phyloP scores from a whole-genome alignment of 2,329 filamentous ascomycete genomes.

The Hirsutella minnesotensis region DNA sequence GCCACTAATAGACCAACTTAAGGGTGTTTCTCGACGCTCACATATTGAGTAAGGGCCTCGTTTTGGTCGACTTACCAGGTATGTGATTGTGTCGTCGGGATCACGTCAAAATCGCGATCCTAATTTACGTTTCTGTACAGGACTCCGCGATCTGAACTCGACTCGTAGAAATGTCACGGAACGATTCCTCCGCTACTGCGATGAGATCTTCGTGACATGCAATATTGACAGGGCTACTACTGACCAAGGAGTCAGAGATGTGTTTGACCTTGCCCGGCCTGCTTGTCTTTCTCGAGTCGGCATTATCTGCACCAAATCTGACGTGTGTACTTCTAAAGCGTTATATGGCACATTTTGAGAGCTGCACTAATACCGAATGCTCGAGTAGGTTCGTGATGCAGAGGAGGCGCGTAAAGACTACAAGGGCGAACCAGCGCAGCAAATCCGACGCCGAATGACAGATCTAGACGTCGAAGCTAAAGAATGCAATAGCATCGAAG shows the following conservation, averaged over 20 bases:
- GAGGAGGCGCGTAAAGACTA: slow-evolving; percentile 21
- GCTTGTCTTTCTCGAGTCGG: slow-evolving; percentile 26
- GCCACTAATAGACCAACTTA: too few species aligned
- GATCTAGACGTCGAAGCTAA: slow-evolving; percentile 2
- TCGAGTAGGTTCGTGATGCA: slow-evolving; percentile 10
- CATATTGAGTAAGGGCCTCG: slow-evolving; percentile 33
- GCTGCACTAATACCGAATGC: not conserved
- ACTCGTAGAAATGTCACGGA: slow-evolving; percentile 31
- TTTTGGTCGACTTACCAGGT: slow-evolving; percentile 38
- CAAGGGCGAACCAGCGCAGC: slow-evolving; percentile 9
- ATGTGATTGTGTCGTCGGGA: slow-evolving; percentile 4
- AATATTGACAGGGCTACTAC: slow-evolving; percentile 28
- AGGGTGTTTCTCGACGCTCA: slow-evolving; percentile 31
- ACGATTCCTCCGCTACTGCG: slow-evolving; percentile 28
- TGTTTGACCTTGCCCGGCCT: slow-evolving; percentile 27
- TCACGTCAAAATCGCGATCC: not conserved
- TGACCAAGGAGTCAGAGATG: slow-evolving; percentile 25
- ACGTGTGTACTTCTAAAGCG: slow-evolving; percentile 15
- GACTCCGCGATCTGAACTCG: slow-evolving; percentile 33
- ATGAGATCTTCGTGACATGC: slow-evolving; percentile 35
- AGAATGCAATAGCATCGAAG: slow-evolving; percentile 1
- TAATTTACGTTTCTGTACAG: slow-evolving; percentile 12
- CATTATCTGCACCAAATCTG: slow-evolving; percentile 31
- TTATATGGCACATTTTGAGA: too few species aligned
- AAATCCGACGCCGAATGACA: slow-evolving; percentile 9